These are phyloP conservation scores for Solanum virginianum DNA, from an alignment of 257 asterid species.

Conservation along the genomic window DNA sequence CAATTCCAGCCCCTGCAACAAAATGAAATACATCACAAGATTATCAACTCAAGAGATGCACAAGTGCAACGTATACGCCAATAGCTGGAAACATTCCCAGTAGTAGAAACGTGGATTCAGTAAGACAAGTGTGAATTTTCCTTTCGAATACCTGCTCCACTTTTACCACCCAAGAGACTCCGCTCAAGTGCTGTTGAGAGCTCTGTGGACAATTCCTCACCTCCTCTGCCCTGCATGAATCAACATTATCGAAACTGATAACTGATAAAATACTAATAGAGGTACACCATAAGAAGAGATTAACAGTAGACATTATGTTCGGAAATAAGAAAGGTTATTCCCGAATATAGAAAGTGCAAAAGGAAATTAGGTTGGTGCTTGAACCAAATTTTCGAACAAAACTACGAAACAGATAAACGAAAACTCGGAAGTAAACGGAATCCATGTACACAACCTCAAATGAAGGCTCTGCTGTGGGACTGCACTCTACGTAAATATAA, in stretches of 20 bases:
- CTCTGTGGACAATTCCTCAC: constrained; percentile 74
- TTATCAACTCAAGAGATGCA: not conserved
- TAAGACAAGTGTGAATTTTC: not conserved
- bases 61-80: not conserved
- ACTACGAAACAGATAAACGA: not conserved
- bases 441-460: constrained; percentile 50
- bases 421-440: not conserved
- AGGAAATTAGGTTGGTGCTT: not conserved
- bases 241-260: not conserved
- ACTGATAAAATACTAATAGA: not conserved
- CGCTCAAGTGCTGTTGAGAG: constrained; percentile 67
- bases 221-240: constrained; percentile 72
- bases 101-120: not conserved
- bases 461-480: constrained; percentile 88
- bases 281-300: not conserved
- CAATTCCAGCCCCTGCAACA: constrained; percentile 75
- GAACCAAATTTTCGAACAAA: not conserved
- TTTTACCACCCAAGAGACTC: constrained; percentile 85
- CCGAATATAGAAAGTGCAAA: not conserved
- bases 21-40: not conserved
- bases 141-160: constrained; percentile 66
- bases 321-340: not conserved
- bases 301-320: not conserved
- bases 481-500: constrained; percentile 71
- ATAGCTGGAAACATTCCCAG: not conserved